Percentiles rank a stretch among this genome's conserved stretches.
These are phyloP conservation scores for Pythium biforme DNA, from an alignment of 352 stramenopile species.

Conservation along the genomic window DNA sequence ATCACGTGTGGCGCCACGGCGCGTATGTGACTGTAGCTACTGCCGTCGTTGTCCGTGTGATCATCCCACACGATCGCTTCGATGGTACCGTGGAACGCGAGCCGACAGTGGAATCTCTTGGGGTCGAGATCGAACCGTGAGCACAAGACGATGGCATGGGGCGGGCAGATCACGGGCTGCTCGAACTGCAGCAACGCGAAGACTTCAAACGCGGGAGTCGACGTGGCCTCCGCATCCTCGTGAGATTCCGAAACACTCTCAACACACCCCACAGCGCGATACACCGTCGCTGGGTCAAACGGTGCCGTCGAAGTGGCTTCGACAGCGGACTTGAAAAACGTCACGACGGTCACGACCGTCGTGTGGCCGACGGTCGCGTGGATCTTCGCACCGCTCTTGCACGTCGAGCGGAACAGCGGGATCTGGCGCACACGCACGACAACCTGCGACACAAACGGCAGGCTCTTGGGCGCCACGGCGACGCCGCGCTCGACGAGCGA, in stretches of 20 bases:
- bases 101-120: constrained; percentile 57
- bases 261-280: constrained; percentile 47
- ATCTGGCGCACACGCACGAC: constrained; percentile 56
- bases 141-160: constrained; percentile 57
- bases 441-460: constrained; percentile 51
- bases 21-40: not conserved
- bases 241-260: constrained; percentile 15
- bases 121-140: constrained; percentile 71
- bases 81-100: constrained; percentile 71
- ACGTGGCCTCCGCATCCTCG: not conserved
- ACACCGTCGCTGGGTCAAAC: constrained; percentile 45
- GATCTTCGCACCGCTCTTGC: constrained; percentile 68
- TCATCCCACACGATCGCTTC: constrained; percentile 36
- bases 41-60: not conserved
- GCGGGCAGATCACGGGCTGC: constrained; percentile 53
- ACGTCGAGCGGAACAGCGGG: constrained; percentile 51
- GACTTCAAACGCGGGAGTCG: not conserved
- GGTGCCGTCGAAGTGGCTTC: not conserved
- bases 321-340: constrained; percentile 48
- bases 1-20: constrained; percentile 4
- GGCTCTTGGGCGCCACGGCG: constrained; percentile 49
- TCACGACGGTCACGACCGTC: constrained; percentile 63
- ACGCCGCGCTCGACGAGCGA: constrained; percentile 61
- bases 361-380: constrained; percentile 75
- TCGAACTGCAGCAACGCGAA: constrained; percentile 79